Evolutionary conservation across 2,329 filamentous ascomycete species (phyloP), one percentile per base, ranked within the genome.

Genomic region (Fusarium longipes): DNA sequence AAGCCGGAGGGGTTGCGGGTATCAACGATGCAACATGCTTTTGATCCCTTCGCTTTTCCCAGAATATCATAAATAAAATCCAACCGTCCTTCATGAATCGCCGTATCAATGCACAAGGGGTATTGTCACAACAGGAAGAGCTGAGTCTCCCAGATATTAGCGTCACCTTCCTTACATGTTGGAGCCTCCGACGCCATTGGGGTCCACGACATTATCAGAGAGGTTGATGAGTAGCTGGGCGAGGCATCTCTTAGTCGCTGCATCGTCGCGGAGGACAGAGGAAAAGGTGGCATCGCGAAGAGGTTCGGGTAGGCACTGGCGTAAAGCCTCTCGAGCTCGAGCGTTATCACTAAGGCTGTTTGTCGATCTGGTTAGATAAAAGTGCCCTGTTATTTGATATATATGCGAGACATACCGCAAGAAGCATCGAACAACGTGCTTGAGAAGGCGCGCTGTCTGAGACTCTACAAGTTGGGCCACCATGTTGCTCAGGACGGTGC

Each of bases 401-500:
- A 33, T 22, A 38, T n/a, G n/a, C n/a, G n/a, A 10, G 38, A 81
- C 88, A 72, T 83, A 96, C 93, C 96, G 88, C 76, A 99, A 86
- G 79, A 99, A 99, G 81, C 96, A 99, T 71, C 96, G 87, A 32
- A 99, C 96, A 57, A 99, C 96, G 77, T 99, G 96, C 86, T 99
- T 99, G 24, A 99, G 87, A 44, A 99, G 85, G 51, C 96, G 87
- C 29, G 97, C 96, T 2, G 96, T 99, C 81, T 99, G 96, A 76
- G 97, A 95, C 80, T 99, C 96, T 36, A 98, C 96, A 35, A 99
- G 87, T 81, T 98, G 95, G 52, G 91, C 93, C 57, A 99, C 96
- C 96, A 99, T 99, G 77, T 98, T 99, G 82, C 93, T 97, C 36
- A 99, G 83, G 8, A 99, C 96, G 2, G 96, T 99, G 8, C 96